Percentiles rank a stretch among this genome's conserved stretches.
phyloP scores from a whole-genome alignment of 2,329 filamentous ascomycete species.

The Fusarium foetens region DNA sequence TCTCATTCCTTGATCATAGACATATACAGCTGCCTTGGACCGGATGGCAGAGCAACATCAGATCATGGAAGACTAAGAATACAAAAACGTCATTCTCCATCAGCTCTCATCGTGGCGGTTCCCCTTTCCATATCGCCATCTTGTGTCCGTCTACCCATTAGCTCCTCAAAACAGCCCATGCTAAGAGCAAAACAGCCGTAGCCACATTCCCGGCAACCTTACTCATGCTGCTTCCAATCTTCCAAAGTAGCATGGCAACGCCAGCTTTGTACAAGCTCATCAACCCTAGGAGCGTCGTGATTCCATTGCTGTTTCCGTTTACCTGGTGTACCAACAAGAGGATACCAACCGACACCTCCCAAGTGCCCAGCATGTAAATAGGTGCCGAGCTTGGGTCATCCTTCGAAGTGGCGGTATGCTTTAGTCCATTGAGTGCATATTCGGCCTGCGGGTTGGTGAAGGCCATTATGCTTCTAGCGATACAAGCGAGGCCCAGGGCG shows the following conservation, averaged over 20 bases:
- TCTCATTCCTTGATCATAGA: too few species aligned
- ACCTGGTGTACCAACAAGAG: not conserved
- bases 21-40: rapidly evolving
- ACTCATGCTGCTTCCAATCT: not conserved
- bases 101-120: not conserved
- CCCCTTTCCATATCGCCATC: not conserved
- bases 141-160: too few species aligned
- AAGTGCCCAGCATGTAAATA: conserved; percentile 10
- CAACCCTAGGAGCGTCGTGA: not conserved
- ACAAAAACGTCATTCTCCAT: not conserved
- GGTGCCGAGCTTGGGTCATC: not conserved
- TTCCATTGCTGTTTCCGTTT: not conserved
- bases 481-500: not conserved
- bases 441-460: conserved; percentile 14
- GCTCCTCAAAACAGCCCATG: not conserved
- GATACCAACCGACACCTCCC: not conserved
- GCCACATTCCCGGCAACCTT: not conserved
- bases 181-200: not conserved
- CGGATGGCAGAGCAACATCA: rapidly evolving
- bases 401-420: not conserved
- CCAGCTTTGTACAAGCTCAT: conserved; percentile 9
- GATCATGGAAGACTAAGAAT: not conserved
- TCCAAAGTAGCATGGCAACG: not conserved
- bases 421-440: conserved; percentile 4
- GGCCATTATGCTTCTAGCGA: conserved; percentile 6